Percentiles rank a stretch among this genome's conserved stretches.
phyloP scores from a whole-genome alignment of 2,329 filamentous ascomycete species.

The Aspergillus niger region DNA sequence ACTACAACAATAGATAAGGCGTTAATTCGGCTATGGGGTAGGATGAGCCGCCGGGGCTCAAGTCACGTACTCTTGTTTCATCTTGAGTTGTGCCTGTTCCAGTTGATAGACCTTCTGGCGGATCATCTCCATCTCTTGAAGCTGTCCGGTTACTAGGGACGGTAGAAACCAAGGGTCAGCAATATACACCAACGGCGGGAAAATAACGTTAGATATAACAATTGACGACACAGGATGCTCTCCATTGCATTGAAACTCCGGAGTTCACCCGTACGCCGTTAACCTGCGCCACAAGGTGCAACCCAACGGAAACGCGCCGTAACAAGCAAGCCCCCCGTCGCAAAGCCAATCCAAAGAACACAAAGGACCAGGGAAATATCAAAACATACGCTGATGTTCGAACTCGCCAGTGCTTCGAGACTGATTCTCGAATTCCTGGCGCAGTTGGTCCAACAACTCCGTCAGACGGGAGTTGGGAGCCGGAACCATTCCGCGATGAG shows the following conservation, averaged over 20 bases:
- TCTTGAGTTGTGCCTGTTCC: conserved; percentile 82
- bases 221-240: not conserved
- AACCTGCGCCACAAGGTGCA: not conserved
- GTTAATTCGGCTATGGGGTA: conserved; percentile 21
- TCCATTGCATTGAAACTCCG: not conserved
- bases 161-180: conserved; percentile 19
- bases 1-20: conserved; percentile 50
- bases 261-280: not conserved
- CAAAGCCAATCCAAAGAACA: not conserved
- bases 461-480: conserved; percentile 75
- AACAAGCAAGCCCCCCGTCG: not conserved
- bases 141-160: conserved; percentile 75
- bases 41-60: conserved; percentile 5
- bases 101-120: conserved; percentile 90
- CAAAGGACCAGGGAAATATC: conserved; percentile 1
- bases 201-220: not conserved
- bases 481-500: conserved; percentile 77
- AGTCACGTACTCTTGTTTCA: conserved; percentile 82
- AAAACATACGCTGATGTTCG: conserved; percentile 84
- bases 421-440: conserved; percentile 86
- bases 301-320: not conserved
- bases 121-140: conserved; percentile 93
- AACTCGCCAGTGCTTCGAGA: conserved; percentile 79
- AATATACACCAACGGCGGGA: not conserved
- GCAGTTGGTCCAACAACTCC: conserved; percentile 88